Evolutionary conservation across 2,329 filamentous ascomycete species (phyloP).

Genomic region (Davidsoniella neocaledoniae): DNA sequence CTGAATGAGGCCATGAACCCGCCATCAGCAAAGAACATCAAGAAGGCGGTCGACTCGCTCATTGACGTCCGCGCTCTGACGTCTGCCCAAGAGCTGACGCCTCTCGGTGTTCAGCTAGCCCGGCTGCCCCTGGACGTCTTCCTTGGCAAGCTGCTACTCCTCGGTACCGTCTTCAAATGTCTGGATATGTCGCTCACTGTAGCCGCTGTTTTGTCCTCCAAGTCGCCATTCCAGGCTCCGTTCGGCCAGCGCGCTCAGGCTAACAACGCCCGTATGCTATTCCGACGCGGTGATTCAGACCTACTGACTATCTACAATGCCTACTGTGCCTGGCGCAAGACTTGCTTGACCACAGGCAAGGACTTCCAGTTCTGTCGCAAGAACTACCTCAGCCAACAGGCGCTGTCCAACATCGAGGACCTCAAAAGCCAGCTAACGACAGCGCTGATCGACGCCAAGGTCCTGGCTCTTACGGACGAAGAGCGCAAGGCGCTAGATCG

Average conservation of each 20-base stretch:
- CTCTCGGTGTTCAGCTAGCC: slow-evolving; percentile 72
- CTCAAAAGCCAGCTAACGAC: slow-evolving; percentile 82
- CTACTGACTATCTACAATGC: slow-evolving; percentile 87
- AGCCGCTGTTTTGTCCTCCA: slow-evolving; percentile 83
- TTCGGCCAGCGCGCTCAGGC: slow-evolving; percentile 73
- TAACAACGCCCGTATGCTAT: slow-evolving; percentile 60
- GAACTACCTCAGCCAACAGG: slow-evolving; percentile 83
- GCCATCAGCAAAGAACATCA: slow-evolving; percentile 80
- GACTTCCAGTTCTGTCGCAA: slow-evolving; percentile 88
- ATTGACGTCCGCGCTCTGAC: slow-evolving; percentile 87
- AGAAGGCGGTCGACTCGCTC: slow-evolving; percentile 78
- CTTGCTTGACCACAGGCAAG: slow-evolving; percentile 53
- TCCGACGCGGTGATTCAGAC: slow-evolving; percentile 78
- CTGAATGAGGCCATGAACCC: slow-evolving; percentile 77
- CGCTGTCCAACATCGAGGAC: slow-evolving; percentile 82
- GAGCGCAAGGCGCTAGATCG: slow-evolving; percentile 55
- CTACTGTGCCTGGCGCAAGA: slow-evolving; percentile 73
- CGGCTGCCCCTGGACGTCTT: slow-evolving; percentile 86
- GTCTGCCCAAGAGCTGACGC: slow-evolving; percentile 62
- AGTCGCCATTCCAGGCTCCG: slow-evolving; percentile 79
- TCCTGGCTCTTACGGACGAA: slow-evolving; percentile 56
- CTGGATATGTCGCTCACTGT: slow-evolving; percentile 83
- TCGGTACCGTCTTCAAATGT: slow-evolving; percentile 76
- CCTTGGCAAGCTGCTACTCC: slow-evolving; percentile 78
- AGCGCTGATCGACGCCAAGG: slow-evolving; percentile 70